A percentile compares a stretch with the other conserved stretches of the same genome.
phyloP scores from a whole-genome alignment of 129 eudicot species.

The Saposhnikovia divaricata region DNA sequence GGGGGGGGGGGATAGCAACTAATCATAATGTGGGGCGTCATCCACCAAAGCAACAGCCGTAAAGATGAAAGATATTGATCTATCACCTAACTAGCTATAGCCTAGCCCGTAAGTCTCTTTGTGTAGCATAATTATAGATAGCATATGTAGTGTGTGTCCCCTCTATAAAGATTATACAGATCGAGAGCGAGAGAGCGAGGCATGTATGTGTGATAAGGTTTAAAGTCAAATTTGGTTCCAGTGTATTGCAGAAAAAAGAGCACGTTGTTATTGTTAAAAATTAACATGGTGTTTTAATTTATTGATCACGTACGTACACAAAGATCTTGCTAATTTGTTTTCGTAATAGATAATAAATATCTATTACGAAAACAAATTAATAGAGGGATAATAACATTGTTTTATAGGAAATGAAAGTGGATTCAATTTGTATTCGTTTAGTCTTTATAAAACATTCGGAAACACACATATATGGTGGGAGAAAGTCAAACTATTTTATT shows the following conservation, averaged over 20 bases:
- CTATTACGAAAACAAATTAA: too few relatives aligned
- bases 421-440: too few relatives aligned
- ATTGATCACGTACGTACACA: too few relatives aligned
- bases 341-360: too few relatives aligned
- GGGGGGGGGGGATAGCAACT: neutral
- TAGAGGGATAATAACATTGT: too few relatives aligned
- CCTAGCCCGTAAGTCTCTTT: neutral
- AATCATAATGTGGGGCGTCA: neutral
- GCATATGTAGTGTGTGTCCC: neutral
- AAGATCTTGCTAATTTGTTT: too few relatives aligned
- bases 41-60: slow-evolving; percentile 7
- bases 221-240: neutral
- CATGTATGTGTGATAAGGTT: neutral
- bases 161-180: neutral
- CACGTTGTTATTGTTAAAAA: neutral
- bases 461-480: too few relatives aligned
- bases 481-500: too few relatives aligned
- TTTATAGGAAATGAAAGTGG: too few relatives aligned
- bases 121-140: neutral
- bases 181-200: neutral
- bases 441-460: too few relatives aligned
- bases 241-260: neutral
- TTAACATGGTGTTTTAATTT: too few relatives aligned
- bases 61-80: slow-evolving; percentile 1
- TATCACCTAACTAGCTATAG: neutral